Evolutionary conservation across 2,329 filamentous ascomycete species (phyloP).

Genomic region (Diaporthe sp.): DNA sequence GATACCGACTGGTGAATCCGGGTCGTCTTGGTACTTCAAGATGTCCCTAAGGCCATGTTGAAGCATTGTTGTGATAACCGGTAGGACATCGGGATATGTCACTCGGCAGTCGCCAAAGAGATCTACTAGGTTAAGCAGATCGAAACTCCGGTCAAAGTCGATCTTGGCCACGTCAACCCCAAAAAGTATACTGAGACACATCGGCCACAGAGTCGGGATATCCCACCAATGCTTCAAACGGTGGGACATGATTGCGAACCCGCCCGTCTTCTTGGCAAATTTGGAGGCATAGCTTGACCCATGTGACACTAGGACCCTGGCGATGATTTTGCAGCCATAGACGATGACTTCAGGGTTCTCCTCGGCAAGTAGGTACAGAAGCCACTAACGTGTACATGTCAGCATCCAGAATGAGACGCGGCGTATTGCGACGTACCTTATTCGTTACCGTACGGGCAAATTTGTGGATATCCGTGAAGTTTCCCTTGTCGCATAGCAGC

Average conservation of each 20-base stretch:
- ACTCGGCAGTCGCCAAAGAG: slow-evolving; percentile 77
- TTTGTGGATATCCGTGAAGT: slow-evolving; percentile 79
- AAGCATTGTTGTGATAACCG: slow-evolving; percentile 87
- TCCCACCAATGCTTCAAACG: slow-evolving; percentile 92
- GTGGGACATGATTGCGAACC: slow-evolving; percentile 87
- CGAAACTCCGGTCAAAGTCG: slow-evolving; percentile 80
- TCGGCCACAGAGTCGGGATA: slow-evolving; percentile 85
- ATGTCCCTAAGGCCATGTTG: slow-evolving; percentile 84
- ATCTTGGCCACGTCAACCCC: slow-evolving; percentile 83
- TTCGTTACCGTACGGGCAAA: slow-evolving; percentile 97
- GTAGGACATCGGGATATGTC: slow-evolving; percentile 81
- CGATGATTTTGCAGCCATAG: slow-evolving; percentile 84
- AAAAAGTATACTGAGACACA: slow-evolving; percentile 91
- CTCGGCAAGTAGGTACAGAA: slow-evolving; percentile 90
- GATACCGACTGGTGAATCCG: slow-evolving; percentile 62
- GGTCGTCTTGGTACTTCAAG: slow-evolving; percentile 72
- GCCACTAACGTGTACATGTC: slow-evolving; percentile 72
- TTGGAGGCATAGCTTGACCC: slow-evolving; percentile 86
- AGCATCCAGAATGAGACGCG: neutral
- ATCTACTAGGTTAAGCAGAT: slow-evolving; percentile 80
- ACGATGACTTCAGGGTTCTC: slow-evolving; percentile 86
- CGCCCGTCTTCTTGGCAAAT: slow-evolving; percentile 86
- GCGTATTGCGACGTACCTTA: slow-evolving; percentile 71
- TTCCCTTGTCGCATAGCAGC: slow-evolving; percentile 81
- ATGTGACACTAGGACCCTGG: slow-evolving; percentile 85